phyloP scores from a whole-genome alignment of 2,329 filamentous ascomycete genomes.

The Ceratocystis diversiconidia region DNA sequence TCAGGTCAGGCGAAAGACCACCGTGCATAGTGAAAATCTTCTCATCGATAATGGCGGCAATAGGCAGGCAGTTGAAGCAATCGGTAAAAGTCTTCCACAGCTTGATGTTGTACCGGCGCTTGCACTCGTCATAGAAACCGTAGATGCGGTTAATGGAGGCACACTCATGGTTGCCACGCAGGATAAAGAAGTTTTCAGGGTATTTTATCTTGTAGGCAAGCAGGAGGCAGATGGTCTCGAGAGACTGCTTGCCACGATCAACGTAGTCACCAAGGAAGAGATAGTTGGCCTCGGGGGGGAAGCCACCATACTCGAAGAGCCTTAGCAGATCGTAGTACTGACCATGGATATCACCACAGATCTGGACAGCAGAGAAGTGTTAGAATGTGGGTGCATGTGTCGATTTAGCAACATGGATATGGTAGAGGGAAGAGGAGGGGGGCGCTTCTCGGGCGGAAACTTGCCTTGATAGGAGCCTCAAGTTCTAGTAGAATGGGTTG shows the following conservation, averaged over 20 bases:
- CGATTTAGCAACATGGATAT: neutral
- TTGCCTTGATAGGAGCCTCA: constrained; percentile 96
- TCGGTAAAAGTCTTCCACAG: constrained; percentile 99
- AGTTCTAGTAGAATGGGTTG: constrained; percentile 96
- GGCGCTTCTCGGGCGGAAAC: constrained; percentile 21
- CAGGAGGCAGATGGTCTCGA: constrained; percentile 94
- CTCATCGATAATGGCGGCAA: constrained; percentile 97
- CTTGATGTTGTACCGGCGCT: constrained; percentile 98
- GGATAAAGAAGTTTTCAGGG: constrained; percentile 98
- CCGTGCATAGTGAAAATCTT: constrained; percentile 99
- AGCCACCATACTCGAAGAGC: constrained; percentile 95
- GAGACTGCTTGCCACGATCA: constrained; percentile 95
- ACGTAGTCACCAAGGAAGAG: constrained; percentile 99
- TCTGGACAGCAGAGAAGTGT: constrained; percentile 39
- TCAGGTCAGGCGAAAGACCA: constrained; percentile 87
- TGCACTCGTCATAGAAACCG: constrained; percentile 99
- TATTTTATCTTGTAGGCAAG: constrained; percentile 99
- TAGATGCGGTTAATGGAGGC: constrained; percentile 98
- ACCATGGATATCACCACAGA: constrained; percentile 97
- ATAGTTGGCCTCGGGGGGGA: constrained; percentile 97
- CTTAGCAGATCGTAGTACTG: constrained; percentile 98
- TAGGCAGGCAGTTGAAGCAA: constrained; percentile 97
- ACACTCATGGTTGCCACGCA: constrained; percentile 97
- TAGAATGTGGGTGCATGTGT: constrained; percentile 9
- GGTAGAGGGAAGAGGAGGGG: neutral